Evolutionary conservation across 1,139 yeast genomes (phyloP), one percentile per base, ranked within the genome.

Genomic region (Saccharomycopsis hybrid): DNA sequence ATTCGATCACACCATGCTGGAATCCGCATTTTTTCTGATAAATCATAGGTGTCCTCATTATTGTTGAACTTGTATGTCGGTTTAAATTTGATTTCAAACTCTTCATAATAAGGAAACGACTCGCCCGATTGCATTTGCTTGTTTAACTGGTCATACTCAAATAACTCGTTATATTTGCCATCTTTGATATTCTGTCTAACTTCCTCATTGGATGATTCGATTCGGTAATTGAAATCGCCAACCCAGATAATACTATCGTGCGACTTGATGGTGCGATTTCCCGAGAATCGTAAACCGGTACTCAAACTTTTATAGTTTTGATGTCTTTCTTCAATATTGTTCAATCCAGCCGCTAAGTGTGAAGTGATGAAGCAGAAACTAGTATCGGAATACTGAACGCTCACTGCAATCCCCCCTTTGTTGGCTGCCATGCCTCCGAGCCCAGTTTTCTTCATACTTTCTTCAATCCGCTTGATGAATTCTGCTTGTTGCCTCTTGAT

Each of bases 1-100:
- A 84, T 79, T 48, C 99, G 71, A 68, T 92, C 98, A 0, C 97
- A 92, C 97, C 97, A 92, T 0, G 97, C 89, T 1, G 98, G 98
- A 29, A 85, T 84, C 57, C 98, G 76, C 63, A 83, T 85, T 64
- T 92, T 92, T 58, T 92, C 98, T 13, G 95, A 84, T 0, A 95
- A 78, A 64, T 92, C 98, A 64, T 89, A 92, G 4, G 68, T 69
- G 47, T 79, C 78, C 0, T 96, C 87, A 2, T 95, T 95, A 52
- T 87, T 88, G 63, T 92, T 96, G 65, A 85, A 92, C 62, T 92
- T 92, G 66, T 92, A 92, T 0, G 98, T 92, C 8, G 98, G 98
- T 46, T 82, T 76, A 61, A 92, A 92, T 32, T 69, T 74, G 49
- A 88, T 82, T 46, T 77, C 80, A 69, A 82, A 85, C 66, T 94